Base-by-base conservation (phyloP, 805 yeast genomes). In the Barnettozyma wickerhamii region DNA sequence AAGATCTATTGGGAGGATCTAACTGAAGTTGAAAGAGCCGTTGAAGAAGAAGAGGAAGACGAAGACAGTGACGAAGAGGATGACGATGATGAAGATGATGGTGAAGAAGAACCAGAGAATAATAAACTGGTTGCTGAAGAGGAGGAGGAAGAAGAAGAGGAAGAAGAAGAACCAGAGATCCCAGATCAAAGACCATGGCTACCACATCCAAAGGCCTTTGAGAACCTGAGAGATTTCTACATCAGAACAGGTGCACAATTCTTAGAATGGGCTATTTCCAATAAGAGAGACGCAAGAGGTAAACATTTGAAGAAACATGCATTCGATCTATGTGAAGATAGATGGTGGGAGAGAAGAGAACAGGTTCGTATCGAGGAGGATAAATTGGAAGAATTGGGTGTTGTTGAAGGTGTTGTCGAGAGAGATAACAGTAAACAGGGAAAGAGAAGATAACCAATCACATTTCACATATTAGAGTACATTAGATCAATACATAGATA, bases 311-410 rank as follows among this genome's bases (percentile, higher is more conserved):
- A 91, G 66, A 81, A 83, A 41, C 84, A 86, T 33, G 83, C 97
- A 0, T 91, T 91, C 58, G 96, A 89, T 47, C 65, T 91, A 46
- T 84, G 93, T 60, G 95, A 90, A 63, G 91, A 84, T 50, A 78
- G 99, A 66, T 91, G 95, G 93, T 91, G 98, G 98, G 98, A 91
- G 60, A 84, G 98, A 68, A 80, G 97, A 66, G 98, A 91, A 53
- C 91, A 81, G 54, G 81, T 91, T 19, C 81, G 95, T 59, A 74
- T 79, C 30, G 84, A 86, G 37, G 99, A 91, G 65, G 98, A 91
- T 52, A 78, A 80, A 57, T 65, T 86, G 52, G 97, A 91, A 63
- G 96, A 89, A 52, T 57, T 84, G 60, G 95, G 95, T 36, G 96
- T 95, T 44, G 90, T 88, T 46, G 95, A 85, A 14, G 95, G 86